Conservation (phyloP, 2,329 filamentous ascomycete species). For the Neurospora crassa region DNA sequence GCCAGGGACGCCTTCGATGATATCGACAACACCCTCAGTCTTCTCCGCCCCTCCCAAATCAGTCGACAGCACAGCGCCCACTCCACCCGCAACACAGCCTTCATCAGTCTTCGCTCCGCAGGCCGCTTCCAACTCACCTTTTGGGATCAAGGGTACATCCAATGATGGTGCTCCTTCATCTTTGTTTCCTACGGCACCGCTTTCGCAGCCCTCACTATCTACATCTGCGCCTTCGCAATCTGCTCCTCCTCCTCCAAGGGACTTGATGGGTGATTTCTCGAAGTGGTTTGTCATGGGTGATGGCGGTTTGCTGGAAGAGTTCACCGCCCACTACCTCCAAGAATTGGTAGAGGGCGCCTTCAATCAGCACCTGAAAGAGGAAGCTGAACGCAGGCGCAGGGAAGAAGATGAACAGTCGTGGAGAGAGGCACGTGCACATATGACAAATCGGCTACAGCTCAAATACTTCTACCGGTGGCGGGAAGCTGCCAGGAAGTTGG, state of each 20-base stretch:
- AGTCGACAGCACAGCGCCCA: neutral
- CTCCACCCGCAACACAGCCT: neutral
- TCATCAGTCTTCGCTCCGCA: neutral
- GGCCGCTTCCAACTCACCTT: neutral
- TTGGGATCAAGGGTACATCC: neutral
- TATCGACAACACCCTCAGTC: neutral
- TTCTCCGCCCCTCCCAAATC: neutral
- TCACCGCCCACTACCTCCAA: conserved; percentile 36
- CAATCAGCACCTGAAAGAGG: conserved; percentile 29
- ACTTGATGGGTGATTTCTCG: conserved; percentile 39
- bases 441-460: conserved; percentile 38
- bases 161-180: neutral
- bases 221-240: conserved; percentile 10
- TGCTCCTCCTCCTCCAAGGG: conserved; percentile 19
- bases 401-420: conserved; percentile 40
- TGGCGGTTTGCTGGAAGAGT: conserved; percentile 41
- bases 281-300: conserved; percentile 48
- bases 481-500: conserved; percentile 35
- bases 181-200: neutral
- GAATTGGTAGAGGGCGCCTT: conserved; percentile 34
- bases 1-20: neutral
- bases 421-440: conserved; percentile 39
- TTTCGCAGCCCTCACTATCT: neutral
- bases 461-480: conserved; percentile 51
- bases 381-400: conserved; percentile 30